Conservation (phyloP, 1,284 basidiomycete species). For the Volvariella surrecta region DNA sequence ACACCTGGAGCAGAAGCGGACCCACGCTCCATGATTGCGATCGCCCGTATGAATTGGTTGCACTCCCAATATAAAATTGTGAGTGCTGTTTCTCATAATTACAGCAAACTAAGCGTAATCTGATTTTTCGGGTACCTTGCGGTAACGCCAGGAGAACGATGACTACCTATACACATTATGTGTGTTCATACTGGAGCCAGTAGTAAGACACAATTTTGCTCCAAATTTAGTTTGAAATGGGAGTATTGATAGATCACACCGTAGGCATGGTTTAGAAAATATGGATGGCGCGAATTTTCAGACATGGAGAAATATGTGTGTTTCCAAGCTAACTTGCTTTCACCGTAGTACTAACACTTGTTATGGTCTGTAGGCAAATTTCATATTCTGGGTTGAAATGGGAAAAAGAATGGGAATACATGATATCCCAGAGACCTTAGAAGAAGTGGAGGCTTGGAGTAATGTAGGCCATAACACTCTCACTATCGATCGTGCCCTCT, state of each 20-base stretch:
- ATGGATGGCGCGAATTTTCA: conserved; percentile 27
- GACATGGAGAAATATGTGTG: conserved; percentile 24
- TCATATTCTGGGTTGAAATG: conserved; percentile 32
- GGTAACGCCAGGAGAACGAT: conserved; percentile 28
- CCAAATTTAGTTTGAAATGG: not conserved
- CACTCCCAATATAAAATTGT: conserved; percentile 38
- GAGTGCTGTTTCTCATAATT: too few relatives aligned
- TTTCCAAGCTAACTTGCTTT: too few relatives aligned
- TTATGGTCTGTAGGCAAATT: conserved; percentile 30
- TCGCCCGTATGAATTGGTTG: conserved; percentile 38
- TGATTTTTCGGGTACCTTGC: too few relatives aligned
- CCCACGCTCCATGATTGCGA: conserved; percentile 32
- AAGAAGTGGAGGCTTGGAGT: conserved; percentile 27
- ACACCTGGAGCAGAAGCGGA: conserved; percentile 19
- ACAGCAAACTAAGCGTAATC: too few relatives aligned
- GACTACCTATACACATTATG: conserved; percentile 24
- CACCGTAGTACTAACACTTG: too few relatives aligned
- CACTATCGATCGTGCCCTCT: too few relatives aligned
- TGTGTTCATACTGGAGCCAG: conserved; percentile 24
- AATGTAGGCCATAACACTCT: conserved; percentile 15
- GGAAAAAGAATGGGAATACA: conserved; percentile 32
- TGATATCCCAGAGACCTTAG: conserved; percentile 30
- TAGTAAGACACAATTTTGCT: conserved; percentile 16
- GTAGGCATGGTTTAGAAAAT: conserved; percentile 24
- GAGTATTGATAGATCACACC: too few relatives aligned